Evolutionary conservation across 2,329 filamentous ascomycete species (phyloP).

Genomic region (Kalmusia sp.): DNA sequence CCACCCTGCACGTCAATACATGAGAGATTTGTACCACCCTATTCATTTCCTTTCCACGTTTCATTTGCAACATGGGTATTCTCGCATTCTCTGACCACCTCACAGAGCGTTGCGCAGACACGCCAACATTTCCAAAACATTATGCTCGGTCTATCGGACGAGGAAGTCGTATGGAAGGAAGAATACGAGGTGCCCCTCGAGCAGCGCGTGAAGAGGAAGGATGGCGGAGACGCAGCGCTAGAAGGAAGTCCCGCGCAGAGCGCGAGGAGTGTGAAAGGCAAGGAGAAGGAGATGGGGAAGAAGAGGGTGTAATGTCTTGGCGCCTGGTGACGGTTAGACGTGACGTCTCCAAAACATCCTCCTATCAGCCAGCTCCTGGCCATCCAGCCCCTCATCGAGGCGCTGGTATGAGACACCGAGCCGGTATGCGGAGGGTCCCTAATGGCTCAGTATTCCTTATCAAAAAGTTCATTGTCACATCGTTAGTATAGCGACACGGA

Average conservation of each 20-base stretch:
- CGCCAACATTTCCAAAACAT: constrained; percentile 39
- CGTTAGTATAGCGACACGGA: too few relatives aligned
- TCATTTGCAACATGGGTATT: too few relatives aligned
- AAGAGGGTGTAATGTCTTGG: neutral
- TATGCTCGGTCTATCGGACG: constrained; percentile 30
- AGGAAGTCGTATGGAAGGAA: constrained; percentile 21
- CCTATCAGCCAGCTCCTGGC: too few relatives aligned
- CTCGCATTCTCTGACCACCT: neutral
- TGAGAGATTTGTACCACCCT: too few relatives aligned
- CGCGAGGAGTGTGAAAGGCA: constrained; percentile 16
- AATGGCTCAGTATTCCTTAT: too few relatives aligned
- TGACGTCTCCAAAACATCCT: neutral
- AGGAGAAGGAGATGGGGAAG: constrained; percentile 20
- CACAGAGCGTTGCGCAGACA: constrained; percentile 38
- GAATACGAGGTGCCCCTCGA: constrained; percentile 21
- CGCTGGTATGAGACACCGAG: too few relatives aligned
- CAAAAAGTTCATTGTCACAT: too few relatives aligned
- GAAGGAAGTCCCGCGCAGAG: constrained; percentile 20
- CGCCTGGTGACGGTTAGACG: constrained; percentile 16
- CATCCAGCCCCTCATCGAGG: too few relatives aligned
- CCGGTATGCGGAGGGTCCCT: too few relatives aligned
- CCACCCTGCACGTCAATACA: too few relatives aligned
- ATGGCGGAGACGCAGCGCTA: neutral
- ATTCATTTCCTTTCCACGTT: too few relatives aligned
- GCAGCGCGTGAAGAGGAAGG: constrained; percentile 8